These are phyloP conservation scores for Ustilago hordei DNA, from an alignment of 1,284 basidiomycete species.

Conservation along the genomic window DNA sequence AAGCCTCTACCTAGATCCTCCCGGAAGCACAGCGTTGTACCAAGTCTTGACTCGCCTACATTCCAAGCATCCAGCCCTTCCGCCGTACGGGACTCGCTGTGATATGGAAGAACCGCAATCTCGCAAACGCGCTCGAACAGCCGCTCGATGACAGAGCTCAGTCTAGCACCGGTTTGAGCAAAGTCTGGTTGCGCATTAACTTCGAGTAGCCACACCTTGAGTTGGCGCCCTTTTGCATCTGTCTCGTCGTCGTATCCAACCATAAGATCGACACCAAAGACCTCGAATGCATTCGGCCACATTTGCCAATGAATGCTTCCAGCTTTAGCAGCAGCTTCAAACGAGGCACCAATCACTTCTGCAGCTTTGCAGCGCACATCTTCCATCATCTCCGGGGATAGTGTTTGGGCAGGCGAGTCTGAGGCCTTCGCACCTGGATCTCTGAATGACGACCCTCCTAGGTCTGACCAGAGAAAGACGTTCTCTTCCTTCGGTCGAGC, in stretches of 20 bases:
- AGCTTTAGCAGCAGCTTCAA: slow-evolving; percentile 83
- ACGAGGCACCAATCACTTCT: slow-evolving; percentile 79
- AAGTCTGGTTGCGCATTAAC: slow-evolving; percentile 97
- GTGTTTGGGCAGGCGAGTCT: slow-evolving; percentile 55
- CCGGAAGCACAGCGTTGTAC: slow-evolving; percentile 57
- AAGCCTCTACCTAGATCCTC: slow-evolving; percentile 51
- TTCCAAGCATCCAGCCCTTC: slow-evolving; percentile 25
- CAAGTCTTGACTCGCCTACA: slow-evolving; percentile 48
- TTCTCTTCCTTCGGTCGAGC: slow-evolving; percentile 56
- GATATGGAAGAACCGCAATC: slow-evolving; percentile 58
- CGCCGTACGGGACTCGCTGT: neutral
- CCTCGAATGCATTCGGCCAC: slow-evolving; percentile 89
- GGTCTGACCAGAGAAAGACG: slow-evolving; percentile 53
- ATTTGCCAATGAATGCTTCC: slow-evolving; percentile 88
- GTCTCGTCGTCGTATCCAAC: slow-evolving; percentile 72
- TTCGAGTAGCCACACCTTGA: slow-evolving; percentile 84
- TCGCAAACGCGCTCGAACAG: slow-evolving; percentile 74
- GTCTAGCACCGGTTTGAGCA: slow-evolving; percentile 86
- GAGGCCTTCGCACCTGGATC: slow-evolving; percentile 47
- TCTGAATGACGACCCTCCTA: slow-evolving; percentile 68
- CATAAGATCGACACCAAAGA: slow-evolving; percentile 92
- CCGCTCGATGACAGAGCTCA: slow-evolving; percentile 82
- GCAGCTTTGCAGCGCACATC: slow-evolving; percentile 37
- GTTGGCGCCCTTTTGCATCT: slow-evolving; percentile 2
- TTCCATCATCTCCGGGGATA: slow-evolving; percentile 71